These are phyloP conservation scores for Schizosaccharomyces lindneri DNA, from an alignment of 805 yeast genomes.

Conservation along the genomic window DNA sequence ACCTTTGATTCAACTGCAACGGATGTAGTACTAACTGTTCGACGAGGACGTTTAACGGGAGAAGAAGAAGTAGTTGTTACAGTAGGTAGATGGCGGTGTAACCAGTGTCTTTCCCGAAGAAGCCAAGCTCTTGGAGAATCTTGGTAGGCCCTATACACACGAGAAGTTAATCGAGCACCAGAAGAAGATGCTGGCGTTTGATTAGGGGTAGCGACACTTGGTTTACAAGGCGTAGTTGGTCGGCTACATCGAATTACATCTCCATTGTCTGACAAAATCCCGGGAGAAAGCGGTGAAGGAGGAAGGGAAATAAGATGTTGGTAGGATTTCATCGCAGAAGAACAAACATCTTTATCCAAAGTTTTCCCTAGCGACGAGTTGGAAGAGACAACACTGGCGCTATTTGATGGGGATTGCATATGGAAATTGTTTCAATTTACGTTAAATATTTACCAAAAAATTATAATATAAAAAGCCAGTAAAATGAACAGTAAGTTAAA, in stretches of 20 bases:
- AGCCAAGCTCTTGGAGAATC: neutral
- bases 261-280: neutral
- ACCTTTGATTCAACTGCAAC: no score
- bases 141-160: neutral
- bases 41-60: neutral
- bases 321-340: neutral
- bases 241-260: neutral
- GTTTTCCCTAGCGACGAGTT: neutral
- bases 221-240: neutral
- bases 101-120: neutral
- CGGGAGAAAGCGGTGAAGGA: neutral
- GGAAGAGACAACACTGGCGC: no score
- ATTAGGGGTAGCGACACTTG: neutral
- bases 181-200: no score
- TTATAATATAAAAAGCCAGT: no score
- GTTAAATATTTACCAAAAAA: no score
- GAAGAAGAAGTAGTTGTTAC: neutral
- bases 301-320: neutral
- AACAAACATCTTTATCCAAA: neutral
- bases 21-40: no score
- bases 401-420: no score
- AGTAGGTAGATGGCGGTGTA: neutral
- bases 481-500: no score
- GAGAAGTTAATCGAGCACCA: neutral
- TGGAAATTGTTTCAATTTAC: no score